These are phyloP conservation scores for Euptelea pleiosperma DNA, from an alignment of 164 flowering plant species.

Conservation along the genomic window DNA sequence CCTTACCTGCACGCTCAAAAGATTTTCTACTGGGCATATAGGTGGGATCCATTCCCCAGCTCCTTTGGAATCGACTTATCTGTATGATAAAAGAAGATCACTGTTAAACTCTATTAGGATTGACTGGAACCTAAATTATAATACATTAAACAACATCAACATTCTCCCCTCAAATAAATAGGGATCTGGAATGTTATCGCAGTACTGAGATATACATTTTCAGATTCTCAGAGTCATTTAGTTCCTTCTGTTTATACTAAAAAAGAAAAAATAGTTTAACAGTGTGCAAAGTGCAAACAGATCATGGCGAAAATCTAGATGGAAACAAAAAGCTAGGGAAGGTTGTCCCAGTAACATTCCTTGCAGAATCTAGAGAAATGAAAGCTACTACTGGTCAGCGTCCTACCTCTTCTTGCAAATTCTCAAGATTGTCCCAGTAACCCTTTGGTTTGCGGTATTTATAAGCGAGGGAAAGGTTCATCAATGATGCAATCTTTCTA, in stretches of 20 bases:
- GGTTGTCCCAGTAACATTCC: too few species aligned
- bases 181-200: neutral
- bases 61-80: slow-evolving; percentile 74
- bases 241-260: neutral
- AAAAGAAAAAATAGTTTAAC: neutral
- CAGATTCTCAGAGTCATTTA: neutral
- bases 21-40: slow-evolving; percentile 92
- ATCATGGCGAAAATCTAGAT: neutral
- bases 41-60: slow-evolving; percentile 90
- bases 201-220: neutral
- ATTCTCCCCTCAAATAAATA: too few species aligned
- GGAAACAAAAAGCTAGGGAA: too few species aligned
- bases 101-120: neutral
- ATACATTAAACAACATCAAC: neutral
- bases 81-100: slow-evolving; percentile 22
- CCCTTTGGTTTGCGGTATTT: slow-evolving; percentile 93
- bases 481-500: slow-evolving; percentile 66
- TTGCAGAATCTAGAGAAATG: neutral
- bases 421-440: slow-evolving; percentile 88
- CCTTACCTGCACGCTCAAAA: slow-evolving; percentile 87
- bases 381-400: neutral
- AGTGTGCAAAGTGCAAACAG: neutral
- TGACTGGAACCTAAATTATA: neutral
- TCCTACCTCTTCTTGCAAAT: slow-evolving; percentile 79
- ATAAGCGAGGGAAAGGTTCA: slow-evolving; percentile 94